These are phyloP conservation scores for Hymenoscyphus repandus DNA, from an alignment of 2,329 filamentous ascomycete species.

Conservation along the genomic window DNA sequence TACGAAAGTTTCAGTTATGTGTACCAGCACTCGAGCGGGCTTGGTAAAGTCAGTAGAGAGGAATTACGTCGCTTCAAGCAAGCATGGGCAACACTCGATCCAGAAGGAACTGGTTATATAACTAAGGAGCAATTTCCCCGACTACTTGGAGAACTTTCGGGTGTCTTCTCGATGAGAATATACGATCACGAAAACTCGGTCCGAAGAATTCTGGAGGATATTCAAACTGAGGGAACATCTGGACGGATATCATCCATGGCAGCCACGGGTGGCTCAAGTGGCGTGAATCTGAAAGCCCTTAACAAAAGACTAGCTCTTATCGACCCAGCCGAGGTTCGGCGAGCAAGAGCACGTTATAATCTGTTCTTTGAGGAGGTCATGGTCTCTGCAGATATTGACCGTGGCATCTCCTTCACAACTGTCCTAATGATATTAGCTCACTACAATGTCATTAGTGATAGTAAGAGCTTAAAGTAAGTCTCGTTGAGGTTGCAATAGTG, in stretches of 20 bases:
- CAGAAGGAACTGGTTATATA: constrained; percentile 86
- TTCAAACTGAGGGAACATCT: constrained; percentile 39
- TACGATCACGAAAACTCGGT: constrained; percentile 90
- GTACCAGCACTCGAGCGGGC: constrained; percentile 91
- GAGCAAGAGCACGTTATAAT: constrained; percentile 75
- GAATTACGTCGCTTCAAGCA: constrained; percentile 97
- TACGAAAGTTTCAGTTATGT: constrained; percentile 99
- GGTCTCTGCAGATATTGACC: constrained; percentile 83
- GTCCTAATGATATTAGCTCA: constrained; percentile 95
- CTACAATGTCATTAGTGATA: constrained; percentile 98
- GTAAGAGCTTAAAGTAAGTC: constrained; percentile 77
- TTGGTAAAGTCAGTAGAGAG: constrained; percentile 83
- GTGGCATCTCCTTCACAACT: constrained; percentile 85
- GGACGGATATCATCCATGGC: constrained; percentile 48
- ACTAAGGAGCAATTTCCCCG: constrained; percentile 84
- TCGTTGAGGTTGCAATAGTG: neutral
- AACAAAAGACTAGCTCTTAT: constrained; percentile 68
- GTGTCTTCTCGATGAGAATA: constrained; percentile 94
- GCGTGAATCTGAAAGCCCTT: constrained; percentile 68
- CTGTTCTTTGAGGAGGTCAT: constrained; percentile 97
- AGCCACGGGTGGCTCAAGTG: constrained; percentile 45
- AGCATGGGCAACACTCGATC: constrained; percentile 94
- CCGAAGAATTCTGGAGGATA: constrained; percentile 78
- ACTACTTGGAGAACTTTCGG: constrained; percentile 84
- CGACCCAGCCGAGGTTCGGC: constrained; percentile 68